Conservation (phyloP, 163 green algal species). For the Chlamydomonas reinhardtii region DNA sequence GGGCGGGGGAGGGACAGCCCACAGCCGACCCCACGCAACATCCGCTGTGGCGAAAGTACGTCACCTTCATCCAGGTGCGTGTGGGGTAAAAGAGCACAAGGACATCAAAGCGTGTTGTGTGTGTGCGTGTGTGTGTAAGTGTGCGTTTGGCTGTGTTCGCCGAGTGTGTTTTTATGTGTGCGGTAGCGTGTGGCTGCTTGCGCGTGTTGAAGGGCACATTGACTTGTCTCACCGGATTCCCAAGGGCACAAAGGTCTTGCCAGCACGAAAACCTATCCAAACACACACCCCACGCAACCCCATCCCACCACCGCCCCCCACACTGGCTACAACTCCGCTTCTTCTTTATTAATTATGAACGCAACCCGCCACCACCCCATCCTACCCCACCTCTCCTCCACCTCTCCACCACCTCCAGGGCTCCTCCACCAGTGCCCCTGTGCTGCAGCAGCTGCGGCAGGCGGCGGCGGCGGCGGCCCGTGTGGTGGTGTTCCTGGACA, state of each 20-base stretch:
- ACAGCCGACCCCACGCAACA: constrained; percentile 55
- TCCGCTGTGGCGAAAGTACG: constrained; percentile 59
- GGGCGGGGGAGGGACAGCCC: constrained; percentile 1
- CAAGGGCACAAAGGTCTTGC: too few species aligned
- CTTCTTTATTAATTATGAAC: too few species aligned
- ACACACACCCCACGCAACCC: not conserved
- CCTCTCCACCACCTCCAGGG: not conserved
- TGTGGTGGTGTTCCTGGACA: constrained; percentile 63
- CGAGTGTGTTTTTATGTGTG: too few species aligned
- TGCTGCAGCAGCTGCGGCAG: not conserved
- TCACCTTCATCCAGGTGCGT: constrained; percentile 57
- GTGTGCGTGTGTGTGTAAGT: too few species aligned
- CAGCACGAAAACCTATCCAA: too few species aligned
- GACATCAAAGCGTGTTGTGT: not conserved
- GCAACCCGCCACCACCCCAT: not conserved
- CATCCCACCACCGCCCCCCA: not conserved
- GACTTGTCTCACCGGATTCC: too few species aligned
- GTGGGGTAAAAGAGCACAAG: too few species aligned
- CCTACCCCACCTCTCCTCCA: not conserved
- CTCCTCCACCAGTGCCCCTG: not conserved
- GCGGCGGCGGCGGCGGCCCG: not conserved
- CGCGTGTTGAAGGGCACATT: too few species aligned
- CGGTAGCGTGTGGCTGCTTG: too few species aligned
- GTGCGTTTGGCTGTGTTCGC: too few species aligned
- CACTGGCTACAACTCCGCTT: not conserved